Base-by-base conservation (phyloP, 2,329 filamentous ascomycete genomes). In the Thielaviopsis punctulata region DNA sequence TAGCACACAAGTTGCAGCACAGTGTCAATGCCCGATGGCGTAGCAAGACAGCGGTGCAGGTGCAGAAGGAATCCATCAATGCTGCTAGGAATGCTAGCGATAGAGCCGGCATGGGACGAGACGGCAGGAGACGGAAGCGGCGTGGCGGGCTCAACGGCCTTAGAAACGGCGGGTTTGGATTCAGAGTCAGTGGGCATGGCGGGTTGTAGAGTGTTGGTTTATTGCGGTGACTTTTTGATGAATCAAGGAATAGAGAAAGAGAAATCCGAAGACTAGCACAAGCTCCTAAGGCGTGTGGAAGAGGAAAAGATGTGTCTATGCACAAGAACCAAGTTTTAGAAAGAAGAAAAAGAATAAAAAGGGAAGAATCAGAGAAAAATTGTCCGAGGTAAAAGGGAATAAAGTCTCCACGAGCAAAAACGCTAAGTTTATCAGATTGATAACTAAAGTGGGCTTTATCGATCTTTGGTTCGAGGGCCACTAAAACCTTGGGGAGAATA, bases 1-100 rank as follows among this genome's bases (percentile, higher is more conserved):
- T 89, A 90, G 67, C 80, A 78, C 56, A 81, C 63, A 58, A 82
- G 77, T 57, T 82, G 75, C 59, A 89, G 77, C 56, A 80, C 70
- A 48, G 76, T 75, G 66, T 88, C 84, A 63, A 82, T 78, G 61
- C 84, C 83, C 33, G 73, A 65, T 45, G 83, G 78, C 9, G 81
- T 83, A 57, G 78, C 74, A 59, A 87, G 70, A 62, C 84, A 77
- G 58, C 79, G 79, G 61, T 73, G 68, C 48, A 80, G 69, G 63
- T 73, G 73, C 23, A 69, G 62, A 56, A 81, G 64, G 62, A 78
- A 75, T 63, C 65, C 68, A 61, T 80, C 76, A 59, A 69, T 33
- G 59, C 66, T 64, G 58, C 66, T 63, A 43, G 70, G 69, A 36
- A 52, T 48, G 36, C 56, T 57, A 36, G 56, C 55, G 19, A 62